Percentiles rank a stretch among this genome's conserved stretches.
phyloP scores from a whole-genome alignment of 305 asterid genomes.

The Ilex paraguariensis region DNA sequence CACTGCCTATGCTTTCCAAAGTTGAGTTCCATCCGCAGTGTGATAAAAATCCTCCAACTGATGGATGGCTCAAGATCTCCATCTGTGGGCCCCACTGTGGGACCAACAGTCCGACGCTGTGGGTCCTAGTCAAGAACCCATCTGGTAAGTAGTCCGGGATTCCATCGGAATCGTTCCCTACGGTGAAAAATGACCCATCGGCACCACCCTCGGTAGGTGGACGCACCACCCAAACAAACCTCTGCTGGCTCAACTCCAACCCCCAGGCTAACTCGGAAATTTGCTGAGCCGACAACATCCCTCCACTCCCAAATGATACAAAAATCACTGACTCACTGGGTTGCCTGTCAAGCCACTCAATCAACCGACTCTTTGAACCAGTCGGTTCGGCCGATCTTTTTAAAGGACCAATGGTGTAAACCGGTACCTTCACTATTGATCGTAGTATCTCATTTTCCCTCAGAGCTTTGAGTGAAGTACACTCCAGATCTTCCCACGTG shows the following conservation, averaged over 20 bases:
- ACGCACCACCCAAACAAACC: slow-evolving; percentile 31
- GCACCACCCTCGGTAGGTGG: slow-evolving; percentile 8
- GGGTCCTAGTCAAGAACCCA: slow-evolving; percentile 15
- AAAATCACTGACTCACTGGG: slow-evolving; percentile 9
- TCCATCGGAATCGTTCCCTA: background rate
- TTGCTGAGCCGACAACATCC: slow-evolving; percentile 20
- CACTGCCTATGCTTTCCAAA: slow-evolving; percentile 7
- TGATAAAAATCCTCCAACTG: slow-evolving; percentile 20
- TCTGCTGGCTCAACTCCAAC: slow-evolving; percentile 20
- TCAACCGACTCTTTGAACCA: background rate
- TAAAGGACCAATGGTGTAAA: slow-evolving; percentile 17
- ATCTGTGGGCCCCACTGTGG: slow-evolving; percentile 15
- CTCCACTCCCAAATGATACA: slow-evolving; percentile 17
- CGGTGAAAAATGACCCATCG: slow-evolving; percentile 8
- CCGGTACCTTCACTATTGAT: slow-evolving; percentile 2
- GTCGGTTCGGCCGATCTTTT: slow-evolving; percentile 2
- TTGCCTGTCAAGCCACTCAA: slow-evolving; percentile 11
- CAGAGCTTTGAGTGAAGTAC: background rate
- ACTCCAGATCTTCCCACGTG: slow-evolving; percentile 13
- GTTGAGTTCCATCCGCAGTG: slow-evolving; percentile 26
- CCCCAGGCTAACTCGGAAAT: slow-evolving; percentile 23
- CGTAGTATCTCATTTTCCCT: background rate
- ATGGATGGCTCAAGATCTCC: slow-evolving; percentile 13
- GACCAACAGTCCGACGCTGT: background rate
- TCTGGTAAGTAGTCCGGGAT: slow-evolving; percentile 13